Conservation (phyloP, 2,329 filamentous ascomycete species). For the Sclerotinia spermophila region DNA sequence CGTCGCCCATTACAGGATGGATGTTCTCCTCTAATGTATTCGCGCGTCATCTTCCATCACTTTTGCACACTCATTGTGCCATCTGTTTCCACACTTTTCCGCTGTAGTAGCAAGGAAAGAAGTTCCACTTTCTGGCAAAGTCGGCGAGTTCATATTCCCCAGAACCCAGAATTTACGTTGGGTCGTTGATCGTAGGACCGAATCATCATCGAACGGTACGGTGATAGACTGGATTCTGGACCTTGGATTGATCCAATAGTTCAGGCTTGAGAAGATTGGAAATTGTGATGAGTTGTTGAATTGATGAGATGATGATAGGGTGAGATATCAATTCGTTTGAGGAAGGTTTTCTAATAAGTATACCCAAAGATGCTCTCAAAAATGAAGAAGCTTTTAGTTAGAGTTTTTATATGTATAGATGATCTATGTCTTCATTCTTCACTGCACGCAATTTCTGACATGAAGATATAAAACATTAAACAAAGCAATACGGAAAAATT, state of each 20-base stretch:
- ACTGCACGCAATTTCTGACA: neutral
- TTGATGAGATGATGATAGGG: neutral
- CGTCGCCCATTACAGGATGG: slow-evolving; percentile 14
- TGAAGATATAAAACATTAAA: neutral
- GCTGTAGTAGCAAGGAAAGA: neutral
- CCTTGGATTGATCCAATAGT: slow-evolving; percentile 5
- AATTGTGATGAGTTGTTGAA: neutral
- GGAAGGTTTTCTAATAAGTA: slow-evolving; percentile 5
- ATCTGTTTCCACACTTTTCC: neutral
- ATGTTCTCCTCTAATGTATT: slow-evolving; percentile 10
- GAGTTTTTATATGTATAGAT: slow-evolving; percentile 1
- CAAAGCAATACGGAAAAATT: neutral
- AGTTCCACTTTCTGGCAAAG: slow-evolving; percentile 1
- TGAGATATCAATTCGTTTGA: neutral
- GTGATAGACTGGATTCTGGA: neutral
- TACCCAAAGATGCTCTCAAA: neutral
- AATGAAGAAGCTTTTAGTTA: neutral
- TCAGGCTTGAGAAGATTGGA: neutral
- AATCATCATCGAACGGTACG: neutral
- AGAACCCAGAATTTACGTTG: slow-evolving; percentile 12
- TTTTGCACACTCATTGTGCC: neutral
- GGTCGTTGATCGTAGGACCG: slow-evolving; percentile 11
- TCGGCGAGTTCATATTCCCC: slow-evolving; percentile 8
- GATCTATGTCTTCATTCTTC: neutral
- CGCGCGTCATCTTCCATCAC: slow-evolving; percentile 16